A percentile compares a stretch with the other conserved stretches of the same genome.
phyloP scores from a whole-genome alignment of 225 moss, liverwort and hornwort genomes.

The Neckera pumila region DNA sequence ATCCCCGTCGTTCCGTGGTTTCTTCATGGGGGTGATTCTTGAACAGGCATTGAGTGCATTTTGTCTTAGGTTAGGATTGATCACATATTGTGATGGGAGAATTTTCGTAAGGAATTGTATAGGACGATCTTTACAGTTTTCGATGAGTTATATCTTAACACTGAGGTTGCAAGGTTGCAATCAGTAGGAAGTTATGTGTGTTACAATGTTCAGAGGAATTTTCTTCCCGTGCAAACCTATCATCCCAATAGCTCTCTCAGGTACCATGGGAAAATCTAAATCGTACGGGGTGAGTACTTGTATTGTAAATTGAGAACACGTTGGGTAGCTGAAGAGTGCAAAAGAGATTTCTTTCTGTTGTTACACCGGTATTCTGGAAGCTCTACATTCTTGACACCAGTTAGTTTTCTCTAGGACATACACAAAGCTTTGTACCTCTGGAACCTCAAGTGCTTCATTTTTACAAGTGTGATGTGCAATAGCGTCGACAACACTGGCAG shows the following conservation, averaged over 20 bases:
- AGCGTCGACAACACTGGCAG: no score
- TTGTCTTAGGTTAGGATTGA: neutral
- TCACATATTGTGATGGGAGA: neutral
- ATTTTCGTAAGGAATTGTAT: neutral
- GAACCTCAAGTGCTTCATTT: neutral
- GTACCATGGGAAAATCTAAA: neutral
- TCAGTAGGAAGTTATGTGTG: neutral
- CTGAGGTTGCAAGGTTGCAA: neutral
- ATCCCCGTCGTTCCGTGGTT: neutral
- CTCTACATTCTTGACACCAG: neutral
- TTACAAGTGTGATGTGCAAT: neutral
- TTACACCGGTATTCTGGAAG: neutral
- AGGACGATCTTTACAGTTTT: neutral
- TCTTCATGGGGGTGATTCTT: neutral
- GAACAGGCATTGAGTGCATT: neutral
- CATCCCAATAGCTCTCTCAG: neutral
- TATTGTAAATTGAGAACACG: neutral
- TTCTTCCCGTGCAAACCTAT: neutral
- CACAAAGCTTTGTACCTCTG: neutral
- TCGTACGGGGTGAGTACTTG: neutral
- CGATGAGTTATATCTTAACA: neutral
- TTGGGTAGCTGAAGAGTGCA: neutral
- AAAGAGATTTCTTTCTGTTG: neutral
- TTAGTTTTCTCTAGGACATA: neutral
- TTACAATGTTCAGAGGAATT: neutral